Base-by-base conservation (phyloP, 768 basidiomycete species). In the Clitopilus passeckerianus region DNA sequence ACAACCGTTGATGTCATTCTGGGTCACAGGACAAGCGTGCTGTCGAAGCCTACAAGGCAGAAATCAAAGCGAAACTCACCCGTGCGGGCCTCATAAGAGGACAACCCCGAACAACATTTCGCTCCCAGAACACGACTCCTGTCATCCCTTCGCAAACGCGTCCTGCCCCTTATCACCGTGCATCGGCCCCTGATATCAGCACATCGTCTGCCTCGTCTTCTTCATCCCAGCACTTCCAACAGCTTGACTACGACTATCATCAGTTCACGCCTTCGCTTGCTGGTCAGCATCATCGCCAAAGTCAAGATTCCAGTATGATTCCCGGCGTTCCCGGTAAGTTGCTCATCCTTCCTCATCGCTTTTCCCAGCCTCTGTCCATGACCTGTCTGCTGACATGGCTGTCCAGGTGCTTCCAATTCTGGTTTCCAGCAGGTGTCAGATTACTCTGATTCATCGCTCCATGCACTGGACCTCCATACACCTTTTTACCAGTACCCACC, bases 31-130 rank as follows among this genome's bases (percentile, higher is more conserved):
- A 93, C 71, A 93, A 93, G 73, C 85, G 86, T 63, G 84, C 83
- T 7, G 90, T 92, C 53, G 89, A 91, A 65, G 81, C 79, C 53
- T 93, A 92, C 79, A 92, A 92, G 72, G 89, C 88, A 18, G 82
- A 85, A 61, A 93, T 93, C 72, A 93, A 92, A 72, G 83, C 87
- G 33, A 87, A 91, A 68, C 79, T 93, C 58, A 86, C 87, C 43
- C 79, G 85, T 62, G 85, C 86, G 46, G 90, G 90, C 61, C 83
- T 91, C 68, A 91, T 93, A 64, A 87, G 91, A 34, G 91, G 91
- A 43, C 90, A 91, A 67, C 91, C 90, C 14, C 85, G 89, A 20
- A 75, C 86, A 53, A 80, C 83, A 59, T 75, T 81, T 59, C 74
- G 77, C 62, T 68, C 72, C 23, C 33, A 15, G 35, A 60, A 62